These are phyloP conservation scores for Anaeromyces robustus DNA, from an alignment of 192 early-diverging fungal genomes.

Conservation along the genomic window DNA sequence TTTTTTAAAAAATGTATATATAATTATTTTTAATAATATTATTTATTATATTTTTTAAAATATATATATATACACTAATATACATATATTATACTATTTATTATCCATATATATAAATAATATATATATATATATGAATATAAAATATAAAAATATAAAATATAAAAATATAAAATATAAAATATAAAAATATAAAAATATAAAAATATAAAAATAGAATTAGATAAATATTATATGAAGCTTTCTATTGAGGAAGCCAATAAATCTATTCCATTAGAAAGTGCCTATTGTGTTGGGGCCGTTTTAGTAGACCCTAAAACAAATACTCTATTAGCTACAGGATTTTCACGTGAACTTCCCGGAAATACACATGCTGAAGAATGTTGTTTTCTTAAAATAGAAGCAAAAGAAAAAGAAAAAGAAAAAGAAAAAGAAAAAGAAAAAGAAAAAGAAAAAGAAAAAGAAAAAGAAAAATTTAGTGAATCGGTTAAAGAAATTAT, in stretches of 20 bases:
- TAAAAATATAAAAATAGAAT: no score
- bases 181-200: no score
- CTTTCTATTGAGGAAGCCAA: conserved; percentile 72
- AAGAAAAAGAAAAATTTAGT: not conserved
- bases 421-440: not conserved
- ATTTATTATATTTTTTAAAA: no score
- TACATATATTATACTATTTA: no score
- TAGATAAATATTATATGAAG: conserved; percentile 58
- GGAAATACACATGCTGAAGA: conserved; percentile 98
- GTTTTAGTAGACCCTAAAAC: conserved; percentile 29
- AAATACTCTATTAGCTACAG: conserved; percentile 54
- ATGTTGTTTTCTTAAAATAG: conserved; percentile 47
- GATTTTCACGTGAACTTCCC: conserved; percentile 81
- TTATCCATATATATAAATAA: no score
- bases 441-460: not conserved
- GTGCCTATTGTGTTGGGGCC: conserved; percentile 89
- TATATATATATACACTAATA: no score
- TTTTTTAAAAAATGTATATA: no score
- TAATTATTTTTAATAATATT: no score
- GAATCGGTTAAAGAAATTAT: not conserved
- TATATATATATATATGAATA: no score
- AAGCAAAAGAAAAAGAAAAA: not conserved
- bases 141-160: no score
- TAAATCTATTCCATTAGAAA: conserved; percentile 51
- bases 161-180: no score